These are phyloP conservation scores for Serpula lacrymans DNA, from an alignment of 768 basidiomycete genomes.

Conservation along the genomic window DNA sequence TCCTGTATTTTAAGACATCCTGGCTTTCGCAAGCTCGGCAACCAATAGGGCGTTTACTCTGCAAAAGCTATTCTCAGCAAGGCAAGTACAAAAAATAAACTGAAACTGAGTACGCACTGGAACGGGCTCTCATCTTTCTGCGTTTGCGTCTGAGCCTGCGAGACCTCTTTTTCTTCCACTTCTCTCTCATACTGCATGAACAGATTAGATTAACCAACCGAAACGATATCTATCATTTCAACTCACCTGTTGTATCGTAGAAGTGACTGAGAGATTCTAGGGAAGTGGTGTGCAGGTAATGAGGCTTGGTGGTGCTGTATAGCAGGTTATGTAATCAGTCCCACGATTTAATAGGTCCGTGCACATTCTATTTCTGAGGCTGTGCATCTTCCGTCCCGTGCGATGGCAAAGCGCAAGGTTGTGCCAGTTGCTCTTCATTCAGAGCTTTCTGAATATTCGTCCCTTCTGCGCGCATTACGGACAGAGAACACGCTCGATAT, in stretches of 20 bases:
- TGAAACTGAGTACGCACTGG: conserved; percentile 56
- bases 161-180: conserved; percentile 96
- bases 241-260: conserved; percentile 26
- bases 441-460: conserved; percentile 66
- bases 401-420: conserved; percentile 36
- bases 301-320: conserved; percentile 33
- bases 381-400: not conserved
- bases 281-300: conserved; percentile 13
- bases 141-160: conserved; percentile 91
- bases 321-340: conserved; percentile 26
- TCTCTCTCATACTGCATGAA: conserved; percentile 79
- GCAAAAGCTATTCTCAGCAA: conserved; percentile 6
- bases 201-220: not conserved
- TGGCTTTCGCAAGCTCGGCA: conserved; percentile 21
- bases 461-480: conserved; percentile 61
- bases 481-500: conserved; percentile 57
- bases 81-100: not conserved
- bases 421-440: conserved; percentile 56
- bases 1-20: not conserved
- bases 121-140: conserved; percentile 95
- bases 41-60: conserved; percentile 32
- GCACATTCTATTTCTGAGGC: not conserved
- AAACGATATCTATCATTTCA: not conserved
- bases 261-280: conserved; percentile 25
- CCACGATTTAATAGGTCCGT: conserved; percentile 11